Conservation (phyloP, 805 yeast genomes). For the Phaffomyces opuntiae region DNA sequence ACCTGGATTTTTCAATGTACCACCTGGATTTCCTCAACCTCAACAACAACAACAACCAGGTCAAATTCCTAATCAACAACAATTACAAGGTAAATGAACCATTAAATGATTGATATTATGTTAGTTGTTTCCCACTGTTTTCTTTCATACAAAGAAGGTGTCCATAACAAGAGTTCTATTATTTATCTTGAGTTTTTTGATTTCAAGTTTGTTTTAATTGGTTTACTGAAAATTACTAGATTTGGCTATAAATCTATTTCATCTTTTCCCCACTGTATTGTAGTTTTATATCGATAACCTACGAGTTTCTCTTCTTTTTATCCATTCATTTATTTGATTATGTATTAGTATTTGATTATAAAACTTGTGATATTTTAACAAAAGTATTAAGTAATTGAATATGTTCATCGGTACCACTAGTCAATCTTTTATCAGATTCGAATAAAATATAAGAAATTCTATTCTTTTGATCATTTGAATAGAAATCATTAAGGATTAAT, state of each 20-base stretch:
- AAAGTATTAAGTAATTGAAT: constrained; percentile 68
- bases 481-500: constrained; percentile 48
- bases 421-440: constrained; percentile 64
- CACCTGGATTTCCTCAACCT: constrained; percentile 13
- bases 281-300: no score
- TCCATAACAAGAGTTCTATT: neutral
- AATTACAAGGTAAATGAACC: neutral
- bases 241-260: no score
- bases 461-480: constrained; percentile 52
- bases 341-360: constrained; percentile 1
- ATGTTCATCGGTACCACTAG: constrained; percentile 87
- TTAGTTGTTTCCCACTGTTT: no score
- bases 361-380: constrained; percentile 38
- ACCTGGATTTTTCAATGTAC: constrained; percentile 19
- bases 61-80: neutral
- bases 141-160: no score
- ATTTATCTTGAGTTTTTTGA: neutral
- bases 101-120: neutral
- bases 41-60: constrained; percentile 2
- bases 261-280: no score
- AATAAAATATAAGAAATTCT: constrained; percentile 57
- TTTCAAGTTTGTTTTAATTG: no score
- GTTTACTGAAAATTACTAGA: no score
- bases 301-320: no score
- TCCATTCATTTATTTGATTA: neutral